Evolutionary conservation across 2,329 filamentous ascomycete species (phyloP).

Genomic region (Lanzia echinophila): DNA sequence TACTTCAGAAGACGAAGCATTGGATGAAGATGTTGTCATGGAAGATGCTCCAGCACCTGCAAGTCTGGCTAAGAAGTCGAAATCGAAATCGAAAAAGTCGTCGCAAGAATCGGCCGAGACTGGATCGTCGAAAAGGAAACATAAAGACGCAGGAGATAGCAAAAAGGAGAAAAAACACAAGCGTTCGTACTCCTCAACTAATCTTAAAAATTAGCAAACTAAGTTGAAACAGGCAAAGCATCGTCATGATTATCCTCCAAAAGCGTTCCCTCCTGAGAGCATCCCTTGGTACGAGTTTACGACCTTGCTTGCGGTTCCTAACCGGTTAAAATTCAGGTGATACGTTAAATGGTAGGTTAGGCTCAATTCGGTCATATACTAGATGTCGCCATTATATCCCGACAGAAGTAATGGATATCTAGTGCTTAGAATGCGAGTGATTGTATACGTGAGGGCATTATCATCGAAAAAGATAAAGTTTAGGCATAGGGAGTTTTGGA

Average conservation of each 20-base stretch:
- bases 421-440: no score
- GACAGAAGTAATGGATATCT: no score
- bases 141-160: slow-evolving; percentile 16
- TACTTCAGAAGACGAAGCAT: not conserved
- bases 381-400: no score
- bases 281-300: no score
- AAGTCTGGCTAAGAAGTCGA: slow-evolving; percentile 4
- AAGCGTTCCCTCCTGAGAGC: no score
- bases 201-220: not conserved
- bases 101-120: slow-evolving; percentile 9
- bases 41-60: slow-evolving; percentile 13
- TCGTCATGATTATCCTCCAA: not conserved
- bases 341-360: no score
- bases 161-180: slow-evolving; percentile 20
- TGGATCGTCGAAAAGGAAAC: slow-evolving; percentile 21
- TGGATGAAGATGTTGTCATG: slow-evolving; percentile 18
- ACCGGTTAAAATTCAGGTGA: no score
- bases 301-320: no score
- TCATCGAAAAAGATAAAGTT: no score
- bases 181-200: slow-evolving; percentile 20
- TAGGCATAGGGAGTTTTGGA: no score
- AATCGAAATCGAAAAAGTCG: slow-evolving; percentile 8
- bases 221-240: not conserved
- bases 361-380: no score
- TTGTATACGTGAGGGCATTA: no score